Conservation (phyloP, 192 early-diverging fungal species). For the Phycomyces nitens region DNA sequence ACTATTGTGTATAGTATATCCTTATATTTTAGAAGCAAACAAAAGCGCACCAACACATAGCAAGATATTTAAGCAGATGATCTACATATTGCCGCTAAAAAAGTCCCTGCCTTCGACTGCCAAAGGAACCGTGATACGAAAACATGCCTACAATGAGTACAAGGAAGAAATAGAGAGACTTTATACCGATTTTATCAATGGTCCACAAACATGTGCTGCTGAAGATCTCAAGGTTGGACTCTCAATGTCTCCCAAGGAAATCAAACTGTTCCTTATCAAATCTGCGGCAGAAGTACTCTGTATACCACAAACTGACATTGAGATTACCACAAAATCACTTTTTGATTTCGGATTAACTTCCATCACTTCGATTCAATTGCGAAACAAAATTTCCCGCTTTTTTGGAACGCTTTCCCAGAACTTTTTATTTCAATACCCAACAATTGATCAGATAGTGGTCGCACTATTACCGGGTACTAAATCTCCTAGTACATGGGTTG, state of each 20-base stretch:
- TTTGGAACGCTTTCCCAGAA: constrained; percentile 15
- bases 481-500: no score
- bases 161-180: constrained; percentile 46
- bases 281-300: constrained; percentile 9
- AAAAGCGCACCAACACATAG: constrained; percentile 16
- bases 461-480: neutral
- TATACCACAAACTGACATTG: neutral
- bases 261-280: neutral
- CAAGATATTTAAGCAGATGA: constrained; percentile 21
- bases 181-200: constrained; percentile 44
- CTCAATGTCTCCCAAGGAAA: neutral
- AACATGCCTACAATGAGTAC: constrained; percentile 47
- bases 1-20: neutral
- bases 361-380: constrained; percentile 14
- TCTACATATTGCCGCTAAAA: constrained; percentile 22
- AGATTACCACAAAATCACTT: constrained; percentile 3
- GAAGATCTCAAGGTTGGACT: no score
- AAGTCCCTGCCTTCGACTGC: constrained; percentile 12
- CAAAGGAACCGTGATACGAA: constrained; percentile 30
- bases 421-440: constrained; percentile 27
- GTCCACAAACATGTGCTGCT: neutral
- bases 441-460: neutral
- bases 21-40: constrained; percentile 15
- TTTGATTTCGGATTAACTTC: constrained; percentile 35
- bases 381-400: constrained; percentile 9